phyloP scores from a whole-genome alignment of 2,329 filamentous ascomycete genomes.

The Berkeleyomyces rouxiae region DNA sequence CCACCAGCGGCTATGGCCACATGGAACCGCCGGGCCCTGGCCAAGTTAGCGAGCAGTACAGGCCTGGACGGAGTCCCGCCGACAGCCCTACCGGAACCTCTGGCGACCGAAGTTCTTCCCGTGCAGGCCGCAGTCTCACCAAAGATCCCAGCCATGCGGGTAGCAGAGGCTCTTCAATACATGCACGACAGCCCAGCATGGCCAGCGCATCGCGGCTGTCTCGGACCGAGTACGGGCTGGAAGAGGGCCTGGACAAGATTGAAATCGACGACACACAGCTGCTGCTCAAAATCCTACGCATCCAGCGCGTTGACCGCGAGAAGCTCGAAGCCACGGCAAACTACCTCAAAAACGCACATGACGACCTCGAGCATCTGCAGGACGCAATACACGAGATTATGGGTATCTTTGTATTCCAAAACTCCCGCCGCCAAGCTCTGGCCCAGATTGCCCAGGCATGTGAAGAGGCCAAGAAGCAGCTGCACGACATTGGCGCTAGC shows the following conservation, averaged over 20 bases:
- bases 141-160: neutral
- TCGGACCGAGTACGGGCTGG: slow-evolving; percentile 29
- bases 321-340: slow-evolving; percentile 70
- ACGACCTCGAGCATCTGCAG: slow-evolving; percentile 57
- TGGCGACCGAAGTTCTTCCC: neutral
- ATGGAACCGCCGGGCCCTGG: neutral
- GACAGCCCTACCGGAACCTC: neutral
- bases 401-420: slow-evolving; percentile 76
- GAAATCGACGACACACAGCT: slow-evolving; percentile 45
- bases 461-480: slow-evolving; percentile 26
- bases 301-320: slow-evolving; percentile 69
- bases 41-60: neutral
- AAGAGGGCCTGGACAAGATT: slow-evolving; percentile 32
- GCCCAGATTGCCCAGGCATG: slow-evolving; percentile 49
- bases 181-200: slow-evolving; percentile 4
- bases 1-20: neutral
- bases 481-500: slow-evolving; percentile 26
- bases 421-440: slow-evolving; percentile 63
- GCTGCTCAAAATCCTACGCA: slow-evolving; percentile 51
- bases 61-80: neutral
- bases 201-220: slow-evolving; percentile 16
- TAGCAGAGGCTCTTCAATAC: slow-evolving; percentile 3
- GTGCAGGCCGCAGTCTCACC: neutral
- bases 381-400: slow-evolving; percentile 72
- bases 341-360: slow-evolving; percentile 48